Conservation (phyloP, 2,329 filamentous ascomycete species). For the Paecilomyces variotii region DNA sequence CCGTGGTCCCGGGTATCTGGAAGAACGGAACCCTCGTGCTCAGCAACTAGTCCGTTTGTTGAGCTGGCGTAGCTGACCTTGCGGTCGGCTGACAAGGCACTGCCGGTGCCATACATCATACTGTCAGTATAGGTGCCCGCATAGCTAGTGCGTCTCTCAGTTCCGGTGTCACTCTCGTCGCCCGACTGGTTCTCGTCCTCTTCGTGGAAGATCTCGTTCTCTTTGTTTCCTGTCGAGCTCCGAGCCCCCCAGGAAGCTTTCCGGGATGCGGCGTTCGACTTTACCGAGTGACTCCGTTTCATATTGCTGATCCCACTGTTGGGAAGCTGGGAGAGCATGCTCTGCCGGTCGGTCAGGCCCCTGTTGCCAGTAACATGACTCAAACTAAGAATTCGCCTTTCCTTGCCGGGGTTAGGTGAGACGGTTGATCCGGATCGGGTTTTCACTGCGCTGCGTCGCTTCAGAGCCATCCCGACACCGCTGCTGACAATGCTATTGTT, state of each 20-base stretch:
- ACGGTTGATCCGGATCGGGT: conserved; percentile 35
- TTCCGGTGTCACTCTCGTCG: conserved; percentile 44
- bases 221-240: conserved; percentile 44
- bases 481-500: conserved; percentile 30
- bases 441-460: conserved; percentile 44
- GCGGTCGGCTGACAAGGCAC: conserved; percentile 30
- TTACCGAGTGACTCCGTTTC: conserved; percentile 71
- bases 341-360: conserved; percentile 23
- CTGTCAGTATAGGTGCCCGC: conserved; percentile 35
- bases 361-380: conserved; percentile 79
- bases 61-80: conserved; percentile 34
- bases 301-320: conserved; percentile 48
- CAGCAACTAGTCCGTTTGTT: conserved; percentile 24
- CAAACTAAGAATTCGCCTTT: conserved; percentile 78
- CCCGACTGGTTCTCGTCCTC: conserved; percentile 48
- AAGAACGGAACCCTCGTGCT: conserved; percentile 16
- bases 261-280: conserved; percentile 52
- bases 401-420: conserved; percentile 42
- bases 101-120: conserved; percentile 32
- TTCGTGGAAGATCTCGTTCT: conserved; percentile 57
- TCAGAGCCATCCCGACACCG: conserved; percentile 41
- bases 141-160: conserved; percentile 38
- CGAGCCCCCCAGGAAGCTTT: conserved; percentile 64
- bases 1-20: conserved; percentile 13
- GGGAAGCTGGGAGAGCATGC: conserved; percentile 18